Base-by-base conservation (phyloP, 768 basidiomycete genomes). In the Paxillus ammoniavirescens region DNA sequence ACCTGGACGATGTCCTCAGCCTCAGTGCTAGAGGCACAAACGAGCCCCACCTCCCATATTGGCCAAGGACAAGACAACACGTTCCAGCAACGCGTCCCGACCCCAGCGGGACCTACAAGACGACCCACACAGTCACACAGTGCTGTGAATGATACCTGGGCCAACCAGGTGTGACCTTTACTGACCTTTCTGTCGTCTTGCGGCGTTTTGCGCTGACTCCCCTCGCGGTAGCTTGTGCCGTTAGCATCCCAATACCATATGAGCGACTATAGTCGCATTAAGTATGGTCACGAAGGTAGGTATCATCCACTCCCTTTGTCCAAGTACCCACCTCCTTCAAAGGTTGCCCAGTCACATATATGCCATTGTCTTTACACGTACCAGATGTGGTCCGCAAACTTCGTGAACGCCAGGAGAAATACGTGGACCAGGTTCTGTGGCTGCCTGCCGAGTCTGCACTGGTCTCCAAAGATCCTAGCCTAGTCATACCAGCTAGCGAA, bases 181-280 rank as follows among this genome's bases (percentile, higher is more conserved):
- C 10, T 15, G 10, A 23, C 45, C 13, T 35, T 40, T 18, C 4
- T 26, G 17, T 18, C 8, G 21, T 21, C 21, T 21, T 21, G 21
- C 21, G 21, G 21, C 21, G 21, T 1, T 5, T 13, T 31, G 6
- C 36, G 37, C 56, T 55, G 35, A 54, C 44, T 3, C 7, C 33
- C 35, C 8, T 5, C 15, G 21, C 40, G 44, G 13, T 52, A 84
- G 77, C 78, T 87, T 45, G 75, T 77, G 1, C 69, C 64, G 3
- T 72, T 91, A 15, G 87, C 87, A 2, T 89, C 87, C 6, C 88
- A 91, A 60, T 86, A 90, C 69, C 89, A 91, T 59, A 49, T 63
- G 52, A 87, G 84, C 71, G 82, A 86, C 42, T 90, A 91, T 66
- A 87, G 80, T 61, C 77, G 80, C 50, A 67, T 82, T 23, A 89